A percentile compares a stretch with the other conserved stretches of the same genome.
Conservation (phyloP, 208 protist genomes). For the Wallacemonas sp. region DNA sequence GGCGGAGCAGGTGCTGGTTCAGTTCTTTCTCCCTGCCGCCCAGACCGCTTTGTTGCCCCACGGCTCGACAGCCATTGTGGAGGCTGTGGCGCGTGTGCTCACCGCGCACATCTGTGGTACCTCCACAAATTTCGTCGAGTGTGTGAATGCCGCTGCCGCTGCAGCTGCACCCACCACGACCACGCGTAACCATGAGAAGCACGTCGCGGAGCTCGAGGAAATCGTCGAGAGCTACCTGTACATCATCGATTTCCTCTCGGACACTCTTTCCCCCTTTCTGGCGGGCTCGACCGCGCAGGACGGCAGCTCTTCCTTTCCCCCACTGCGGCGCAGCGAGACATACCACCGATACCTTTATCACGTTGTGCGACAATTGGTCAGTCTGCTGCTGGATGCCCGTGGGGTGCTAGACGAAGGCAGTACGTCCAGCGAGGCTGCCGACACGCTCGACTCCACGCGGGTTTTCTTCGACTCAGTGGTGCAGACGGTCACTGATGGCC, state of each 20-base stretch:
- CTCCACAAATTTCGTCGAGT: background rate
- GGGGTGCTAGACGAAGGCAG: no score
- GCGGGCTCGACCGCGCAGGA: background rate
- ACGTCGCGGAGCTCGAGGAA: background rate
- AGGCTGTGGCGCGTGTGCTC: slow-evolving; percentile 62
- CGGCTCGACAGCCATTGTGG: slow-evolving; percentile 54
- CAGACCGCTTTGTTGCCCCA: slow-evolving; percentile 37
- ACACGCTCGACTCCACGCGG: no score
- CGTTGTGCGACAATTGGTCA: background rate
- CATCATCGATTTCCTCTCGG: slow-evolving; percentile 1
- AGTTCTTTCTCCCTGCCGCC: slow-evolving; percentile 49
- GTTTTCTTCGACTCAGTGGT: background rate
- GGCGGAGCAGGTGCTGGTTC: slow-evolving; percentile 34
- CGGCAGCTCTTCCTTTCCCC: background rate
- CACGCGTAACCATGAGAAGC: no score
- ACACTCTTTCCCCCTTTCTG: slow-evolving; percentile 7
- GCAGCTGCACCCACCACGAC: no score
- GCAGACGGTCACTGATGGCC: slow-evolving; percentile 2
- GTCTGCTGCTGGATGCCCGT: slow-evolving; percentile 8
- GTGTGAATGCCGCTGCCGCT: background rate
- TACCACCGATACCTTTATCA: slow-evolving; percentile 13
- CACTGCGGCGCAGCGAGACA: slow-evolving; percentile 11
- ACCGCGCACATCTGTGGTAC: slow-evolving; percentile 29
- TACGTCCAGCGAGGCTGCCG: no score
- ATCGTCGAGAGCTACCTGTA: background rate